Conservation (phyloP, 2,329 filamentous ascomycete genomes). For the Endocalyx cinctus region DNA sequence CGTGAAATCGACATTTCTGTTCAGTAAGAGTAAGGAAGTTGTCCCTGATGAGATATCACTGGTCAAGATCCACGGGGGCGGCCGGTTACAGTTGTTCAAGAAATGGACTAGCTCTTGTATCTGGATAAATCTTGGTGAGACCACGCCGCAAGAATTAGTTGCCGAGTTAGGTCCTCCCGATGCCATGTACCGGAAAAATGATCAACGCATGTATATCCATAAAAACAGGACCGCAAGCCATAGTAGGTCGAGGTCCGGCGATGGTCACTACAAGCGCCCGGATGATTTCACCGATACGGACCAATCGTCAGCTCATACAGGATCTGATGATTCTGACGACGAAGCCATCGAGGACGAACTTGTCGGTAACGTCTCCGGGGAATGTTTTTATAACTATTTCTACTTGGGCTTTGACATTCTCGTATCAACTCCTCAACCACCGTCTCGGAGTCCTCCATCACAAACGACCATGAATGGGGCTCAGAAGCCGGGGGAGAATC, state of each 20-base stretch:
- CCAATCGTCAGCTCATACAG: constrained; percentile 67
- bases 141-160: constrained; percentile 86
- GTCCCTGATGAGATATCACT: constrained; percentile 87
- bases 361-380: constrained; percentile 53
- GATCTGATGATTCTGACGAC: constrained; percentile 64
- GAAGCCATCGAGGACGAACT: constrained; percentile 54
- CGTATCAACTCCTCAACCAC: constrained; percentile 68
- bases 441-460: constrained; percentile 60
- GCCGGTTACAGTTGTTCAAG: constrained; percentile 71
- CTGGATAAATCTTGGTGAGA: constrained; percentile 75
- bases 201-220: constrained; percentile 84
- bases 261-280: constrained; percentile 37
- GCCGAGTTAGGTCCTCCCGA: constrained; percentile 90
- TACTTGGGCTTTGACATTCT: constrained; percentile 91
- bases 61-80: constrained; percentile 72
- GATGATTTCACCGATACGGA: constrained; percentile 68
- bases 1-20: constrained; percentile 65
- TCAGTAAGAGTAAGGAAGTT: constrained; percentile 68
- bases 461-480: constrained; percentile 23
- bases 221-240: constrained; percentile 54
- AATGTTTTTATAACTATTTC: constrained; percentile 97
- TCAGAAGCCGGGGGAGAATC: constrained; percentile 21
- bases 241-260: constrained; percentile 42
- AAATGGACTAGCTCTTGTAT: constrained; percentile 63
- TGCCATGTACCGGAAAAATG: constrained; percentile 87